These are phyloP conservation scores for Phalaenopsis hybrid DNA, from an alignment of 116 monocot genomes.

Conservation along the genomic window DNA sequence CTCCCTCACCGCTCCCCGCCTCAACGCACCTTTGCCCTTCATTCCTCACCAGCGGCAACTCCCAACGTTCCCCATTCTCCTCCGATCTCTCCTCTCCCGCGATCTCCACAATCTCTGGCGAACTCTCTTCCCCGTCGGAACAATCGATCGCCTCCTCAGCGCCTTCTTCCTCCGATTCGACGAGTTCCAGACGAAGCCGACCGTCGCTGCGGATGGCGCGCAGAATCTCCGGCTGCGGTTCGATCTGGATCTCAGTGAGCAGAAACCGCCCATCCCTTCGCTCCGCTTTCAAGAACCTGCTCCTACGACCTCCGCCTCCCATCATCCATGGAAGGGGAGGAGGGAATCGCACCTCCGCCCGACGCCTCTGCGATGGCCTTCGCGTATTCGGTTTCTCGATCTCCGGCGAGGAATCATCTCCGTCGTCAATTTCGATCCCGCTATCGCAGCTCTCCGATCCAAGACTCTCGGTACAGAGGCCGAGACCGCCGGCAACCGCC, in stretches of 20 bases:
- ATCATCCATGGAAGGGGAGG: conserved; percentile 15
- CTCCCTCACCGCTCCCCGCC: conserved; percentile 10
- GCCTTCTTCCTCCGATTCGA: not conserved
- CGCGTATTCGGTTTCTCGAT: conserved; percentile 9
- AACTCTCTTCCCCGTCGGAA: not conserved
- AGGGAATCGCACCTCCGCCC: conserved; percentile 7
- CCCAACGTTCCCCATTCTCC: conserved; percentile 2
- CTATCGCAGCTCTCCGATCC: conserved; percentile 64
- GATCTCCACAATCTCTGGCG: not conserved
- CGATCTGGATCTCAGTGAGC: conserved; percentile 42
- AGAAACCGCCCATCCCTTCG: conserved; percentile 40
- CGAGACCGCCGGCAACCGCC: conserved; percentile 12
- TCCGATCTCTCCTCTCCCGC: conserved; percentile 7
- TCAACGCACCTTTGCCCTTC: conserved; percentile 32
- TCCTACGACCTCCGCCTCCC: not conserved
- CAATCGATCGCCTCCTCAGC: not conserved
- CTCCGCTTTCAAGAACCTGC: conserved; percentile 20
- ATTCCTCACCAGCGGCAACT: not conserved
- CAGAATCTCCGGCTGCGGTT: conserved; percentile 44
- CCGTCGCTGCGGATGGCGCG: conserved; percentile 43
- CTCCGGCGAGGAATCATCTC: conserved; percentile 8
- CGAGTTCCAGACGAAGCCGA: conserved; percentile 37
- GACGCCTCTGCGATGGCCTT: not conserved
- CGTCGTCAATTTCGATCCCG: conserved; percentile 11
- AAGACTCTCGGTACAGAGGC: conserved; percentile 65